phyloP scores from a whole-genome alignment of 1,284 basidiomycete species.

The Irpex rosettiformis region DNA sequence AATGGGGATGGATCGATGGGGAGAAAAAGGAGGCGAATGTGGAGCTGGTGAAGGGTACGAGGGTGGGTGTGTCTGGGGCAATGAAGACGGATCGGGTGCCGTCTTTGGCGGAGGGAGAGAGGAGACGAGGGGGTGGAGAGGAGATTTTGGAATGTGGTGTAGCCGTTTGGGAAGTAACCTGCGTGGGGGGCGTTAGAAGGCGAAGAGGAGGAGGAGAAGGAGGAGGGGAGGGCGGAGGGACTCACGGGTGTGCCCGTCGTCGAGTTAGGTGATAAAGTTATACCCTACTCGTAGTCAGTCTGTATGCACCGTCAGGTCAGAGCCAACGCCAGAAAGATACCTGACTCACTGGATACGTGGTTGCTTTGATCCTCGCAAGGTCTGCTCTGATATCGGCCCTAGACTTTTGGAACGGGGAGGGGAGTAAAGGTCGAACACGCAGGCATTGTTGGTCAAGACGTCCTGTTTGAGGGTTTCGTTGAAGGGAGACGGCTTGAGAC shows the following conservation, averaged over 20 bases:
- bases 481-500: constrained; percentile 59
- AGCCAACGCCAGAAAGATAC: no score
- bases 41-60: no score
- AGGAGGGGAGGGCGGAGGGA: constrained; percentile 9
- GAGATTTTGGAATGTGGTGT: constrained; percentile 52
- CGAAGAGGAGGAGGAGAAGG: background rate
- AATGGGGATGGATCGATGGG: no score
- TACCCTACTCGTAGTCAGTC: constrained; percentile 54
- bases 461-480: constrained; percentile 59
- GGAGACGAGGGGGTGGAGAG: constrained; percentile 54
- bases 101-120: constrained; percentile 45
- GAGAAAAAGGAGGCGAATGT: no score
- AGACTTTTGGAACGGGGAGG: constrained; percentile 58
- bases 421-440: constrained; percentile 62
- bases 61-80: no score
- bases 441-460: constrained; percentile 46
- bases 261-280: constrained; percentile 52
- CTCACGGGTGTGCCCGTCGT: constrained; percentile 64
- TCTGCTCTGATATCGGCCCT: constrained; percentile 51
- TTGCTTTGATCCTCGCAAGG: constrained; percentile 44
- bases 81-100: constrained; percentile 49
- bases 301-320: constrained; percentile 5
- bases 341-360: constrained; percentile 43
- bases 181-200: background rate
- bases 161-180: constrained; percentile 61